Evolutionary conservation across 1,284 basidiomycete genomes (phyloP).

Genomic region (Cronartium quercuum): DNA sequence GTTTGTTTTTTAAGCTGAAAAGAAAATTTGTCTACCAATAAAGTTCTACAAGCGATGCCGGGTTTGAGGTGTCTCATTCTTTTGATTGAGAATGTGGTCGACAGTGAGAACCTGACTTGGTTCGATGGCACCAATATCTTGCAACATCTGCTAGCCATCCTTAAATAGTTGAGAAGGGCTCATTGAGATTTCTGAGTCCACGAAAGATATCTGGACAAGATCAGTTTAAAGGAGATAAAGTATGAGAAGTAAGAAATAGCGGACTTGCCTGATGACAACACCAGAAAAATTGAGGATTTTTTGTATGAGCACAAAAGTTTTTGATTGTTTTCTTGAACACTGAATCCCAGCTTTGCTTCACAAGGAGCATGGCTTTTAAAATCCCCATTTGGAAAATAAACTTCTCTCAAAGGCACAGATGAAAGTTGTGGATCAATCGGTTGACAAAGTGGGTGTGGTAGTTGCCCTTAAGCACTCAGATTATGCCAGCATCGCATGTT

Average conservation of each 20-base stretch:
- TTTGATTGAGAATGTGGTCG: not conserved
- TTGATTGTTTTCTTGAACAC: not conserved
- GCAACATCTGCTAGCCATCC: not conserved
- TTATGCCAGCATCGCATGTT: slow-evolving; percentile 15
- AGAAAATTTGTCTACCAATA: not conserved
- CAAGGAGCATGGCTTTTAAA: not conserved
- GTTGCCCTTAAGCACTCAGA: not conserved
- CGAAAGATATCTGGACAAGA: not conserved
- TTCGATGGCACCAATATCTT: not conserved
- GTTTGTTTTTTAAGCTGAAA: not conserved
- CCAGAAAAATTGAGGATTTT: no score
- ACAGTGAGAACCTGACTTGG: not conserved
- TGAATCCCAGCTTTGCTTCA: not conserved
- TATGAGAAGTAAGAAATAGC: not conserved
- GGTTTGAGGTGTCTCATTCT: not conserved
- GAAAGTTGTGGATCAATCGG: not conserved
- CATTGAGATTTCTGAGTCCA: not conserved
- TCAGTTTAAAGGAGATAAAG: not conserved
- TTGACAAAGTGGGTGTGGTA: not conserved
- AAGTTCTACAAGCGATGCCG: not conserved
- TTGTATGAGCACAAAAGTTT: not conserved
- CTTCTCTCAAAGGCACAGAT: not conserved
- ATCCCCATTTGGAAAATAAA: not conserved
- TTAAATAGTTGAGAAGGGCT: not conserved
- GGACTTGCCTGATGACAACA: not conserved